Evolutionary conservation across 2,329 filamentous ascomycete genomes (phyloP), one percentile per base, ranked within the genome.

Genomic region (Cladobotryum protrusum): DNA sequence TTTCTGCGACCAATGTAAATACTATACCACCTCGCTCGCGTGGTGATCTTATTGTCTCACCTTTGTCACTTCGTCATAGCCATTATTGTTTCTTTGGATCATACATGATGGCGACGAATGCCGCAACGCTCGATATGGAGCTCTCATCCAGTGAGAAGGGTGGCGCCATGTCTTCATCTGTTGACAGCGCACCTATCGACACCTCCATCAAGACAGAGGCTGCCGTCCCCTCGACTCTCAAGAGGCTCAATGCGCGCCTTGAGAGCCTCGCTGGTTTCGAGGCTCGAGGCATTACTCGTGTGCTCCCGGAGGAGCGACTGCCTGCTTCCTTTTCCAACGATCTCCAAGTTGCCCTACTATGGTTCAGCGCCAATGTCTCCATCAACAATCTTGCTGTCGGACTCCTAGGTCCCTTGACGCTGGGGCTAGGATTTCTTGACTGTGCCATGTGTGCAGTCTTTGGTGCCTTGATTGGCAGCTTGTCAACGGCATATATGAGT

Each of bases 401-500:
- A 42, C 79, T 86, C 15, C 77, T 87, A 5, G 83, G 79, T 1
- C 75, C 82, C n/a, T 77, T 82, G 8, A 67, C 87, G 19, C 91
- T 89, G 67, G 67, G 68, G 8, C 75, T 92, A 8, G 86, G 86
- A 9, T 90, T 88, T 57, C 72, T 85, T 44, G 88, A 92, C 60
- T 81, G 83, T 7, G 80, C 86, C 33, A 69, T 92, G 42, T 78
- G 83, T 32, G 83, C 87, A 52, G 65, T 92, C 47, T 87, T 90
- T 68, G 79, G 91, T 71, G 91, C 90, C 59, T 62, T 89, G 4
- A 71, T 92, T 9, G 86, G 84, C n/a, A 77, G 86, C 44, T 61
- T 83, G 44, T 84, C 86, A 0, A 86, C 89, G 14, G 85, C 81
- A 61, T 89, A 85, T 68, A 90, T 90, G 72, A 86, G 84, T 2